Percentiles rank a stretch among this genome's conserved stretches.
These are phyloP conservation scores for Theileria luwenshuni DNA, from an alignment of 169 alveolate genomes.

Conservation along the genomic window DNA sequence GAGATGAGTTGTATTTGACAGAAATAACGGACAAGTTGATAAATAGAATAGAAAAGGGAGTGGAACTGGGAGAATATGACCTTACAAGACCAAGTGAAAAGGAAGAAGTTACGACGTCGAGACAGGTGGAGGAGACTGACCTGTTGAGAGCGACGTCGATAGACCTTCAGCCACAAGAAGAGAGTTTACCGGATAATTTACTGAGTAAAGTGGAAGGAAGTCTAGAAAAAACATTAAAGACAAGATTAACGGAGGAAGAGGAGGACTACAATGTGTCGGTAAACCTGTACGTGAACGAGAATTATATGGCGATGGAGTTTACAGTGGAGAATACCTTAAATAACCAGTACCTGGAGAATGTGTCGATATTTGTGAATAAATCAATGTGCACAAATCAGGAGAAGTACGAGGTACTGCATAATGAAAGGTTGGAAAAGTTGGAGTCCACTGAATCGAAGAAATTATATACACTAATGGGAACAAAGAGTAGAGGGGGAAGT, in stretches of 20 bases:
- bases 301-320: constrained; percentile 71
- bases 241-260: constrained; percentile 81
- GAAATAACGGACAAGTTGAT: not conserved
- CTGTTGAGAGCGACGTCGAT: not conserved
- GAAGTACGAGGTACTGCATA: constrained; percentile 33
- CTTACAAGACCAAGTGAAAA: not conserved
- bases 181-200: constrained; percentile 11
- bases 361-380: constrained; percentile 49
- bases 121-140: constrained; percentile 19
- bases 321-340: constrained; percentile 78
- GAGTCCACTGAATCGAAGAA: constrained; percentile 48
- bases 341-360: constrained; percentile 62
- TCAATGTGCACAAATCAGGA: constrained; percentile 28
- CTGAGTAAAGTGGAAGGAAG: not conserved
- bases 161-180: not conserved
- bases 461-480: constrained; percentile 38
- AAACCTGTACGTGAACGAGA: constrained; percentile 63
- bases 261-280: constrained; percentile 80
- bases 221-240: constrained; percentile 48
- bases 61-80: constrained; percentile 20
- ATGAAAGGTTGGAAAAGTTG: constrained; percentile 35
- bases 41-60: not conserved
- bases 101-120: too few relatives aligned
- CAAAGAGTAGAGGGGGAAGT: constrained; percentile 3
- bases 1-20: not conserved